Evolutionary conservation across 768 basidiomycete species (phyloP), one percentile per base, ranked within the genome.

Genomic region (Auricularia sp.): DNA sequence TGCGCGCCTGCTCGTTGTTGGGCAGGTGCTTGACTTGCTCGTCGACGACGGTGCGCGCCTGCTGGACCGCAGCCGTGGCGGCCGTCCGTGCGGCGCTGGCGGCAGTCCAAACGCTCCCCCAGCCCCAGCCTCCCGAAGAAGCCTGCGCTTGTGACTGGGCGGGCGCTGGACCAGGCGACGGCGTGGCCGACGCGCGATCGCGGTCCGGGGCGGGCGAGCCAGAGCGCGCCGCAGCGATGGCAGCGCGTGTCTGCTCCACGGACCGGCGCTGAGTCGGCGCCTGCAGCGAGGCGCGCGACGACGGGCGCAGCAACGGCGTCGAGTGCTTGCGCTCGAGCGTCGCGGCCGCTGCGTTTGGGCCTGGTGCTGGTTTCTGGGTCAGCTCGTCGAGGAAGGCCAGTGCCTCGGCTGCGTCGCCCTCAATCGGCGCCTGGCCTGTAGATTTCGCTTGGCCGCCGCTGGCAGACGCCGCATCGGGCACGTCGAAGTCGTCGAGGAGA

Each of bases 381-480:
- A 96, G 92, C 76, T 97, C 92, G 74, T 97, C 92, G 51, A 97
- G 84, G 79, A 95, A 96, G 16, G 93, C 94, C 34, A 95, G 84
- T 33, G 91, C 94, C 67, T 92, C 90, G 2, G 88, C 85, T 65
- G 84, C 83, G 69, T 94, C 89, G 37, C 85, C 86, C 67, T 83
- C 83, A 45, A 77, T 79, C 58, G 70, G 61, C 36, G 65, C 61
- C n/a, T 61, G 33, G 14, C 65, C 37, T 18, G 69, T 34, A 1
- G 70, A 64, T 18, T 64, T 37, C 14, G 70, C 36, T 33, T 69
- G 24, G 29, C 29, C 29, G 29, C 29, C 29, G 29, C 29, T 29
- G 29, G 29, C 29, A 21, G 66, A 33, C 2, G 64, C 54, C 0
- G 51, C 62, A 35, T 70, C 67, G 64, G 96, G 83, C 36, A 86